Percentiles rank a stretch among this genome's conserved stretches.
phyloP scores from a whole-genome alignment of 306 rosid genomes.

The Corylus americana region DNA sequence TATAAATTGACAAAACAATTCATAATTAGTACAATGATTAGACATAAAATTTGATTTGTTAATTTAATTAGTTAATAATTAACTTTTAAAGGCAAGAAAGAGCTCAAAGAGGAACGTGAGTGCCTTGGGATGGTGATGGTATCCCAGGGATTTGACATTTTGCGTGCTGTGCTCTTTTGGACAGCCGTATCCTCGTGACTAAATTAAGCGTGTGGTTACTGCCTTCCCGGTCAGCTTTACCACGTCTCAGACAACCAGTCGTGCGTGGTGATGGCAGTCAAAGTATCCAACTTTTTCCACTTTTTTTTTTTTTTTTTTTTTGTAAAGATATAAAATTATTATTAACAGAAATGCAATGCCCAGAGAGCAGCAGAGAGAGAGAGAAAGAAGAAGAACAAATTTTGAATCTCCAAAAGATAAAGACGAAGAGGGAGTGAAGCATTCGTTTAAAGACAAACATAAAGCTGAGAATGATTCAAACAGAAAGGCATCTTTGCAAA shows the following conservation, averaged over 20 bases:
- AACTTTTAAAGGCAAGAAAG: background rate
- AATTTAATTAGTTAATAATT: too few relatives aligned
- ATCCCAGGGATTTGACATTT: slow-evolving; percentile 38
- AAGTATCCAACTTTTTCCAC: background rate
- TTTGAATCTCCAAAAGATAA: slow-evolving; percentile 17
- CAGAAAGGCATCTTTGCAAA: slow-evolving; percentile 47
- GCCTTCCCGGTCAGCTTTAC: background rate
- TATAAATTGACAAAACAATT: too few relatives aligned
- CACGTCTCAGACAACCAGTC: background rate
- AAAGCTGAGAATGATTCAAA: slow-evolving; percentile 51
- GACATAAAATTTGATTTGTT: too few relatives aligned
- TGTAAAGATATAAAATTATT: too few relatives aligned
- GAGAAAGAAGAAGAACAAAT: too few relatives aligned
- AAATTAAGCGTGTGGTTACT: slow-evolving; percentile 21
- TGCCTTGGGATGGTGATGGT: slow-evolving; percentile 26
- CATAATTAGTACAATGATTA: too few relatives aligned
- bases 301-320: too few relatives aligned
- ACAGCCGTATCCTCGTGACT: slow-evolving; percentile 26
- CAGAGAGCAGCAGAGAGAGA: too few relatives aligned
- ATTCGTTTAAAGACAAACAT: slow-evolving; percentile 46
- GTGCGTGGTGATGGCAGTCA: slow-evolving; percentile 20
- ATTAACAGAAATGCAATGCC: too few relatives aligned
- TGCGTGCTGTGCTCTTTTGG: slow-evolving; percentile 11
- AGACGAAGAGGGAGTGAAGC: slow-evolving; percentile 25
- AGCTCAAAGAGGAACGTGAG: background rate